A percentile compares a stretch with the other conserved stretches of the same genome.
Evolutionary conservation across 1,284 basidiomycete genomes (phyloP).

Genomic region (Xanthoconium separans): DNA sequence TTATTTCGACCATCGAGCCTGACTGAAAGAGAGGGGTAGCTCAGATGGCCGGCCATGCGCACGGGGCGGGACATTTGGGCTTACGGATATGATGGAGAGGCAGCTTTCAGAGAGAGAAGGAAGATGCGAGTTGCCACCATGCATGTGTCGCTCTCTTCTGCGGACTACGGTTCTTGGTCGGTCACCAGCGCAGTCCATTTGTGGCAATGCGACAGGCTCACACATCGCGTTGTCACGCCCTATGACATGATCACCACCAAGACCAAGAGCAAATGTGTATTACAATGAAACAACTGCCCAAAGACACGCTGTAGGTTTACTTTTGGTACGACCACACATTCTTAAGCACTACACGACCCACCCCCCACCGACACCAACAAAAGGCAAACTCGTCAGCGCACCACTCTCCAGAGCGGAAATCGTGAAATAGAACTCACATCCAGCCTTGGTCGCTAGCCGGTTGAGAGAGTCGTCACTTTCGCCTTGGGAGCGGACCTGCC

Average conservation of each 20-base stretch:
- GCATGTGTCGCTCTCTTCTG: constrained; percentile 20
- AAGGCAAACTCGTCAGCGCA: constrained; percentile 5
- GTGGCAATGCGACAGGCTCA: constrained; percentile 17
- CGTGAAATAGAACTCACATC: constrained; percentile 64
- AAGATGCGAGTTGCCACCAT: constrained; percentile 28
- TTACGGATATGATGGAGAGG: constrained; percentile 46
- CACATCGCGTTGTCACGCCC: too few species aligned
- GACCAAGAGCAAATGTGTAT: too few species aligned
- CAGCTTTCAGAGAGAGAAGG: constrained; percentile 36
- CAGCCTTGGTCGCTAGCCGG: constrained; percentile 93
- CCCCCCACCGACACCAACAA: constrained; percentile 4
- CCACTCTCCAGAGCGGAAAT: neutral
- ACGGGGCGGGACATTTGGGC: constrained; percentile 10
- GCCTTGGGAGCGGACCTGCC: constrained; percentile 90
- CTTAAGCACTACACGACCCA: constrained; percentile 59
- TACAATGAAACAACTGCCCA: constrained; percentile 16
- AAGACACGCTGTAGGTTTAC: constrained; percentile 37
- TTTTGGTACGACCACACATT: constrained; percentile 80
- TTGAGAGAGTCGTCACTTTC: constrained; percentile 98
- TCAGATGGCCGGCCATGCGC: neutral
- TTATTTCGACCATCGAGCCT: constrained; percentile 82
- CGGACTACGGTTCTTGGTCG: constrained; percentile 4
- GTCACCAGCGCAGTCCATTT: constrained; percentile 20
- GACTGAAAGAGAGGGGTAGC: constrained; percentile 35
- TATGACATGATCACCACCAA: too few species aligned